phyloP scores from a whole-genome alignment of 169 alveolate species.

The Eimeria maxima region DNA sequence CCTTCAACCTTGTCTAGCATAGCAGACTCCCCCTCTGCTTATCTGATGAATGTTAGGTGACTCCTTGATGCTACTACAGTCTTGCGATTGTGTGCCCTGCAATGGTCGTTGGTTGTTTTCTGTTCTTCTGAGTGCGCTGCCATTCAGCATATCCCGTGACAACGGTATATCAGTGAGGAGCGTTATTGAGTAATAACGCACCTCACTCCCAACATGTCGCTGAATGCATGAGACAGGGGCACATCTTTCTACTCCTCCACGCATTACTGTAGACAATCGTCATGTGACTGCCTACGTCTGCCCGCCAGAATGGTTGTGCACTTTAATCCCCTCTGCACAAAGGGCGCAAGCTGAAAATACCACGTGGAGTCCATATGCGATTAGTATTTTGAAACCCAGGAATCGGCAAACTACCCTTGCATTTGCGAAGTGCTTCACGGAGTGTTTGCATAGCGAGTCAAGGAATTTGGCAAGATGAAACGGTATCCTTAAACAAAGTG shows the following conservation, averaged over 20 bases:
- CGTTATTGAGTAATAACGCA: background rate
- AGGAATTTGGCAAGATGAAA: background rate
- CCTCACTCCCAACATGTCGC: background rate
- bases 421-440: background rate
- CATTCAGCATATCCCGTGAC: background rate
- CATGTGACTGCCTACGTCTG: background rate
- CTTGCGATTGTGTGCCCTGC: background rate
- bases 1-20: background rate
- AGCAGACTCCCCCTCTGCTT: too few species aligned
- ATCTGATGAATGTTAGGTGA: background rate
- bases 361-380: background rate
- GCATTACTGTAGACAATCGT: background rate
- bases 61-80: background rate
- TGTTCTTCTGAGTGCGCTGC: background rate
- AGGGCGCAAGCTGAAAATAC: background rate
- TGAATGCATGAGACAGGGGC: background rate
- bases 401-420: too few species aligned
- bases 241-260: background rate
- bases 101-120: background rate
- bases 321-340: background rate
- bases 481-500: background rate
- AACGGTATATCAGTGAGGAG: background rate
- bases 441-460: background rate
- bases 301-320: background rate
- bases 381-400: background rate